phyloP scores from a whole-genome alignment of 2,329 filamentous ascomycete genomes.

The Epichloe bromicola region DNA sequence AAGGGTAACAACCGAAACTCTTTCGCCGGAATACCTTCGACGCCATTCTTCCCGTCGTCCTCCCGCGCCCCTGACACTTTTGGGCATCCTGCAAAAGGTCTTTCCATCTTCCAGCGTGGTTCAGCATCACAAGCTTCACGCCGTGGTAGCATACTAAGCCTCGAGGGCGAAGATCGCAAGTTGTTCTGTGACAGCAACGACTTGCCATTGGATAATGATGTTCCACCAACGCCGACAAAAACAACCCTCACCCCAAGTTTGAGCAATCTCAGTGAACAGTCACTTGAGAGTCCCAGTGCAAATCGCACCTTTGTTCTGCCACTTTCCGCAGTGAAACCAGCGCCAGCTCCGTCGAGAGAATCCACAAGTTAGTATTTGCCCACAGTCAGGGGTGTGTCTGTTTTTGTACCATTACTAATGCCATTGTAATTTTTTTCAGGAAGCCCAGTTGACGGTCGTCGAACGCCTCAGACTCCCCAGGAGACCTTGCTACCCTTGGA shows the following conservation, averaged over 20 bases:
- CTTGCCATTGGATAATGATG: constrained; percentile 36
- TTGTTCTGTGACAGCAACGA: constrained; percentile 21
- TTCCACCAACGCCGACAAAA: constrained; percentile 93
- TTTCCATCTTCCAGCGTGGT: constrained; percentile 53
- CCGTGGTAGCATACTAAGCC: constrained; percentile 61
- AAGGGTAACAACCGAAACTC: constrained; percentile 51
- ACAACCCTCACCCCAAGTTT: constrained; percentile 34
- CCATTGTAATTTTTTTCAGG: constrained; percentile 25
- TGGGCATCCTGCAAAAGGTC: constrained; percentile 44
- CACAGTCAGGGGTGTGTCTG: neutral
- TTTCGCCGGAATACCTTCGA: constrained; percentile 61
- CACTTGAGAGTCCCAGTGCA: constrained; percentile 34
- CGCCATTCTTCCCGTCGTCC: constrained; percentile 58
- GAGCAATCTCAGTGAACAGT: constrained; percentile 24
- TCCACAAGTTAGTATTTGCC: constrained; percentile 32
- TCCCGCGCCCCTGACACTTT: constrained; percentile 33
- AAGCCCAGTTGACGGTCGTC: constrained; percentile 45
- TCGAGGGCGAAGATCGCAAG: constrained; percentile 64
- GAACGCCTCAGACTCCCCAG: constrained; percentile 65
- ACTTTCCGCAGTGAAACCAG: constrained; percentile 25
- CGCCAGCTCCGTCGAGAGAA: constrained; percentile 18
- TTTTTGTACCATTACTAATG: constrained; percentile 7
- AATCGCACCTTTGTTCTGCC: constrained; percentile 30
- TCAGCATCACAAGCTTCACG: constrained; percentile 30
- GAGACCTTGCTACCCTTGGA: constrained; percentile 65